phyloP scores from a whole-genome alignment of 163 green algal species.

The Scenedesmus sp. region DNA sequence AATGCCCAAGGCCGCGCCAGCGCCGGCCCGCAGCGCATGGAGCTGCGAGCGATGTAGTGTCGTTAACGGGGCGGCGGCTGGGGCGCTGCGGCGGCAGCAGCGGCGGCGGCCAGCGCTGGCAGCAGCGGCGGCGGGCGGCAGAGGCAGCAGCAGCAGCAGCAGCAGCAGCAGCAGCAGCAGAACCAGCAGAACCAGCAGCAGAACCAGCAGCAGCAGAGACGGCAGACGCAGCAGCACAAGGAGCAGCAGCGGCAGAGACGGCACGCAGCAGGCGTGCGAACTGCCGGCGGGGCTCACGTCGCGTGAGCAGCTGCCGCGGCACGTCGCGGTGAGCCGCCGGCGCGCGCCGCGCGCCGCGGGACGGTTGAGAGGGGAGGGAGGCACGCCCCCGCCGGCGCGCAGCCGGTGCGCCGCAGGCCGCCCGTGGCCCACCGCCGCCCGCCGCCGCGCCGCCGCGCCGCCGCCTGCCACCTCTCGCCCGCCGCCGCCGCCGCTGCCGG shows the following conservation, averaged over 20 bases:
- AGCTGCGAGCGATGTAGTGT: too few species aligned
- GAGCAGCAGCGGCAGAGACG: slow-evolving; percentile 1
- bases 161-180: slow-evolving; percentile 7
- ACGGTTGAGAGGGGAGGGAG: too few species aligned
- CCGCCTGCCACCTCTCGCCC: neutral
- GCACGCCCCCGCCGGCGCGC: too few species aligned
- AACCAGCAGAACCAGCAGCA: slow-evolving; percentile 7
- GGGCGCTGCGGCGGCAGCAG: too few species aligned
- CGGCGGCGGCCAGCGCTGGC: too few species aligned
- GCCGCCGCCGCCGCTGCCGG: neutral
- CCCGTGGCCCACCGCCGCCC: neutral
- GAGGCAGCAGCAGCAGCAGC: neutral
- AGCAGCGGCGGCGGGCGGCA: neutral
- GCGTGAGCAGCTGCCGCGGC: slow-evolving; percentile 38
- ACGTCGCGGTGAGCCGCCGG: slow-evolving; percentile 43
- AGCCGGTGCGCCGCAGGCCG: neutral
- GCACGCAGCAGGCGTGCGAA: slow-evolving; percentile 22
- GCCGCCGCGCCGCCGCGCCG: neutral
- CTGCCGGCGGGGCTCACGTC: too few species aligned
- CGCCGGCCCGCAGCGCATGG: too few species aligned
- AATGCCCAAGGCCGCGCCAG: too few species aligned
- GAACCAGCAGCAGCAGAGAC: neutral
- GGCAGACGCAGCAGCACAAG: neutral
- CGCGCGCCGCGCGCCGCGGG: too few species aligned
- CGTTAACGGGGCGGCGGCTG: too few species aligned